Evolutionary conservation across 768 basidiomycete species (phyloP).

Genomic region (Lyophyllum shimeji): DNA sequence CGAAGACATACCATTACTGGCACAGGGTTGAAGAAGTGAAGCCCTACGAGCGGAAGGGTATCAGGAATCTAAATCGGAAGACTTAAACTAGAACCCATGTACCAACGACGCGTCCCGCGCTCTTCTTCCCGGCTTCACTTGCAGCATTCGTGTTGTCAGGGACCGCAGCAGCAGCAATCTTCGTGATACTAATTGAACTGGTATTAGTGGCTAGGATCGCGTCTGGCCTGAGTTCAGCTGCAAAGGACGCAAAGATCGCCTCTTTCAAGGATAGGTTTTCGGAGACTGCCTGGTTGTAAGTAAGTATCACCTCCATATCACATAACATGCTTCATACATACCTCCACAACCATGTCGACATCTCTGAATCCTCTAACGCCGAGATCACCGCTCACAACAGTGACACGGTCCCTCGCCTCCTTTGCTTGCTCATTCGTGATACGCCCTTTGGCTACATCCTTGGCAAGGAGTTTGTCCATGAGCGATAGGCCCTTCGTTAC

Average conservation of each 20-base stretch:
- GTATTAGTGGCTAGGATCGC: slow-evolving; percentile 92
- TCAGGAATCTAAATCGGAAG: not conserved
- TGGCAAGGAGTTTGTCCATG: slow-evolving; percentile 81
- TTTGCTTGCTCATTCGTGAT: slow-evolving; percentile 69
- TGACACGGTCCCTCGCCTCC: slow-evolving; percentile 68
- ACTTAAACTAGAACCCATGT: slow-evolving; percentile 17
- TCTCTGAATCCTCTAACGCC: slow-evolving; percentile 65
- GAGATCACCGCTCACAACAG: slow-evolving; percentile 47
- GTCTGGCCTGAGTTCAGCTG: slow-evolving; percentile 62
- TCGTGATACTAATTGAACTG: slow-evolving; percentile 92
- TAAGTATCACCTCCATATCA: not conserved
- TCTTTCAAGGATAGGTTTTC: slow-evolving; percentile 81
- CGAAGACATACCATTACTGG: slow-evolving; percentile 79
- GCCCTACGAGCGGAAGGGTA: slow-evolving; percentile 39
- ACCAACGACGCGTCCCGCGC: slow-evolving; percentile 82
- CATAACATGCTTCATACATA: slow-evolving; percentile 27
- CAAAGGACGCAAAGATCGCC: slow-evolving; percentile 69
- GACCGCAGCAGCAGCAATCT: slow-evolving; percentile 82
- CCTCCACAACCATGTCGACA: slow-evolving; percentile 91
- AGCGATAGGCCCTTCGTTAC: slow-evolving; percentile 70
- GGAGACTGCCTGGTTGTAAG: slow-evolving; percentile 67
- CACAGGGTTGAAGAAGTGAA: slow-evolving; percentile 97
- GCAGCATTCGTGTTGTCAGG: slow-evolving; percentile 55
- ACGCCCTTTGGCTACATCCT: slow-evolving; percentile 85
- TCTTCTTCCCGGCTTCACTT: slow-evolving; percentile 61